Evolutionary conservation across 2,329 filamentous ascomycete genomes (phyloP).

Genomic region (Phialophora tarda): DNA sequence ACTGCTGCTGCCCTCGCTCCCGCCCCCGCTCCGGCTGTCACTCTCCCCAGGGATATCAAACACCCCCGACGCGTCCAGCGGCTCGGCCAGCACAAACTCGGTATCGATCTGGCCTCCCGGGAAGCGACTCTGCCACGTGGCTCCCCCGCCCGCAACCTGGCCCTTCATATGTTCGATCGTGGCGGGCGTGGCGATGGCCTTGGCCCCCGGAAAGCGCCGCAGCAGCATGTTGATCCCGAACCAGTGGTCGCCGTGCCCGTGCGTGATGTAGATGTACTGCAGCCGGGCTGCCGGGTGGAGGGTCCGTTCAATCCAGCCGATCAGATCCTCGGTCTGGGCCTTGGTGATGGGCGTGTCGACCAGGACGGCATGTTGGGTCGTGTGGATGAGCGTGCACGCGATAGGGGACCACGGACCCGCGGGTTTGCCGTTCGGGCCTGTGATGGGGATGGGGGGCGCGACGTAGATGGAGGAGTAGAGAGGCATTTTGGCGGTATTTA

Average conservation of each 20-base stretch:
- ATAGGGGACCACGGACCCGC: conserved; percentile 26
- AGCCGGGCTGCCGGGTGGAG: conserved; percentile 42
- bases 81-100: conserved; percentile 16
- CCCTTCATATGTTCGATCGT: conserved; percentile 38
- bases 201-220: conserved; percentile 42
- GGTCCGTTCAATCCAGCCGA: conserved; percentile 47
- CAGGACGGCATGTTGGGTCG: conserved; percentile 45
- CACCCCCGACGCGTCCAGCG: conserved; percentile 8
- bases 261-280: conserved; percentile 50
- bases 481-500: conserved; percentile 7
- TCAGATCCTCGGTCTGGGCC: conserved; percentile 43
- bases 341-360: conserved; percentile 47
- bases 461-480: conserved; percentile 31
- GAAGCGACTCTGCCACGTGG: conserved; percentile 16
- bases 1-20: too few species aligned
- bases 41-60: conserved; percentile 10
- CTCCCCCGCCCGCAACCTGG: conserved; percentile 23
- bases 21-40: not conserved
- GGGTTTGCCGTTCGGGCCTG: conserved; percentile 22
- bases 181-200: conserved; percentile 35
- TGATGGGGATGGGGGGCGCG: conserved; percentile 27
- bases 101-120: conserved; percentile 15
- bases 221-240: conserved; percentile 44
- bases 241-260: conserved; percentile 53
- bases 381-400: conserved; percentile 41